These are phyloP conservation scores for Mycena vitilis DNA, from an alignment of 768 basidiomycete genomes.

Conservation along the genomic window DNA sequence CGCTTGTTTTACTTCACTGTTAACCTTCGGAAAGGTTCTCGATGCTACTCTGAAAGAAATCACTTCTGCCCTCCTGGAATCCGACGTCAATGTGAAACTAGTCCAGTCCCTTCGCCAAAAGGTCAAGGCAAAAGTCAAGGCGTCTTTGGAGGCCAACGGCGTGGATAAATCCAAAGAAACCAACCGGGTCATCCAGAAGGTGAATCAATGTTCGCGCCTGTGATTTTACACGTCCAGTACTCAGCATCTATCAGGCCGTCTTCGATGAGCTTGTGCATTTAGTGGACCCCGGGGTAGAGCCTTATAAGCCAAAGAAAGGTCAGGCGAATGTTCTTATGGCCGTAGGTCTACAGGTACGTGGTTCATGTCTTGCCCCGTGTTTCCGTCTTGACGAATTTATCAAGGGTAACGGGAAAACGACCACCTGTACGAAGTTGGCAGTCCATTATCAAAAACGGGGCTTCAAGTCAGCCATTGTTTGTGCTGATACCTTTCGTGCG, in stretches of 20 bases:
- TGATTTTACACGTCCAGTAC: background rate
- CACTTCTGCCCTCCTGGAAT: constrained; percentile 91
- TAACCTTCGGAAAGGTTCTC: constrained; percentile 71
- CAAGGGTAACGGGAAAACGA: constrained; percentile 98
- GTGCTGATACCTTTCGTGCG: constrained; percentile 99
- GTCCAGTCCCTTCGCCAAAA: constrained; percentile 88
- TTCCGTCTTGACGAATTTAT: constrained; percentile 17
- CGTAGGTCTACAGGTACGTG: constrained; percentile 89
- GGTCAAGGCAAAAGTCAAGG: constrained; percentile 91
- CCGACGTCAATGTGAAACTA: constrained; percentile 98
- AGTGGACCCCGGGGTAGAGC: constrained; percentile 95
- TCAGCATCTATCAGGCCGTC: constrained; percentile 71
- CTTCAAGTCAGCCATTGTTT: constrained; percentile 96
- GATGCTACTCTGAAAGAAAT: constrained; percentile 96
- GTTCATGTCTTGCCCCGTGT: background rate
- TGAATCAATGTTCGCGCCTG: constrained; percentile 43
- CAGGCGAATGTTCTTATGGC: constrained; percentile 97
- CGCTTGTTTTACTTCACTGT: background rate
- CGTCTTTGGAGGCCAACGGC: constrained; percentile 72
- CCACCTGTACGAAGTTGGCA: constrained; percentile 98
- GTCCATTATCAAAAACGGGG: constrained; percentile 98
- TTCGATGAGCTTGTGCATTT: constrained; percentile 96
- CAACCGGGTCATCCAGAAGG: constrained; percentile 94
- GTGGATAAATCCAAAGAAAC: constrained; percentile 81
- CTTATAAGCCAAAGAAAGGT: constrained; percentile 97